Conservation (phyloP, 257 asterid genomes). For the Apocynum venetum region DNA sequence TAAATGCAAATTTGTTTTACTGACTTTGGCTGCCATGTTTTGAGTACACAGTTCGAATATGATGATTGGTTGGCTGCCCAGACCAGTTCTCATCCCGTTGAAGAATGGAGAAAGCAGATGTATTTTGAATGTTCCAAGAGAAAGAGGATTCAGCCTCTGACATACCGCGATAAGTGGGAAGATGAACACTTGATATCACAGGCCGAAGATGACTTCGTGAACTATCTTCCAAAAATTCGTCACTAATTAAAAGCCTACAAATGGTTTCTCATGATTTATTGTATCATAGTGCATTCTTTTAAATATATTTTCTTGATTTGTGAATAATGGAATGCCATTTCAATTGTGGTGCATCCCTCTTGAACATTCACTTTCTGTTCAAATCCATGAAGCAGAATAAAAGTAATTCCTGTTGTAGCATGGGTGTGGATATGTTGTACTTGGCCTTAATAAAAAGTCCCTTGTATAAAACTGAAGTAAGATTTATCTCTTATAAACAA, state of each 20-base stretch:
- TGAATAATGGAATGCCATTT: too few species aligned
- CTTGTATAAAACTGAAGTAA: too few species aligned
- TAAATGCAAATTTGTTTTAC: too few species aligned
- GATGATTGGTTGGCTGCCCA: slow-evolving; percentile 77
- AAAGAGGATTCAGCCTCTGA: slow-evolving; percentile 49
- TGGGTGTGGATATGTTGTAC: too few species aligned
- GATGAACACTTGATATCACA: slow-evolving; percentile 53
- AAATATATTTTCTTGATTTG: too few species aligned
- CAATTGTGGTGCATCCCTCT: too few species aligned
- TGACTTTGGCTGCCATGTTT: background rate
- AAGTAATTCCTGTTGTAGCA: too few species aligned
- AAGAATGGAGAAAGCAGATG: slow-evolving; percentile 86
- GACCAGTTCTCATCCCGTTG: slow-evolving; percentile 44
- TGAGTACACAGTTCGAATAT: slow-evolving; percentile 61
- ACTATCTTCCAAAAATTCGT: slow-evolving; percentile 16
- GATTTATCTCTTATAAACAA: too few species aligned
- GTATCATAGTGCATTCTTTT: background rate
- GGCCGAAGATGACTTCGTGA: slow-evolving; percentile 61
- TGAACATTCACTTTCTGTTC: too few species aligned
- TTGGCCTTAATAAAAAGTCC: too few species aligned
- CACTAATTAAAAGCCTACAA: background rate
- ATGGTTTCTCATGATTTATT: background rate
- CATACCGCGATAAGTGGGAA: slow-evolving; percentile 81
- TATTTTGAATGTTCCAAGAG: slow-evolving; percentile 49
- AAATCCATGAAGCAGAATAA: too few species aligned